phyloP scores from a whole-genome alignment of 2,329 filamentous ascomycete species.

The Fusarium newnesense region DNA sequence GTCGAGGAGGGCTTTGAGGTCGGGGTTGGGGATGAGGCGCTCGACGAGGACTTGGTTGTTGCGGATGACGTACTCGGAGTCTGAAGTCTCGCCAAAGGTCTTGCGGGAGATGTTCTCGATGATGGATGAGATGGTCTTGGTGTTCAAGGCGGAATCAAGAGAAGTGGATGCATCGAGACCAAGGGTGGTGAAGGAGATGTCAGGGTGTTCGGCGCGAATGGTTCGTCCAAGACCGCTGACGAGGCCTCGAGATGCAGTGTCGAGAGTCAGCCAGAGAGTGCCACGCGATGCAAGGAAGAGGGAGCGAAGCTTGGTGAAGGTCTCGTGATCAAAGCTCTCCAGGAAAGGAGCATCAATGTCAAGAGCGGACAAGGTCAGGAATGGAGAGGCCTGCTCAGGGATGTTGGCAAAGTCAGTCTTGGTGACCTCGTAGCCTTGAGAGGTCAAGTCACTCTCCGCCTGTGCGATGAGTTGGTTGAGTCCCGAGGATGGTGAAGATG shows the following conservation, averaged over 20 bases:
- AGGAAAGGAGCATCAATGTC: neutral
- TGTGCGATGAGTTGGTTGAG: neutral
- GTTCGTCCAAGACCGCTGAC: neutral
- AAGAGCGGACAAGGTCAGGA: neutral
- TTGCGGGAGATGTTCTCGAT: neutral
- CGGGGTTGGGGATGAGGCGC: neutral
- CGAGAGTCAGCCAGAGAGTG: neutral
- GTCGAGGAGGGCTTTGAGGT: neutral
- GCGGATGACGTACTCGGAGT: neutral
- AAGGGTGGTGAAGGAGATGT: neutral
- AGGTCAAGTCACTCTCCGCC: neutral
- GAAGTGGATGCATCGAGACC: neutral
- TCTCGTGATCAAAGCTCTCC: neutral
- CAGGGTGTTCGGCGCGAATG: neutral
- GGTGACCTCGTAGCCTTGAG: neutral
- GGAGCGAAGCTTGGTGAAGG: neutral
- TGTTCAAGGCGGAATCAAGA: neutral
- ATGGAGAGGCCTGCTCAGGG: neutral
- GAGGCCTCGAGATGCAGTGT: neutral
- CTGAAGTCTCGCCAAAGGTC: neutral
- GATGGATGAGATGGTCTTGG: neutral
- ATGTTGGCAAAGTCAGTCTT: neutral
- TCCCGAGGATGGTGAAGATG: neutral
- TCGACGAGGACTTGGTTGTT: neutral
- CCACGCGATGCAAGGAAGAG: neutral